Base-by-base conservation (phyloP, 306 rosid species). In the Vigna angularis region DNA sequence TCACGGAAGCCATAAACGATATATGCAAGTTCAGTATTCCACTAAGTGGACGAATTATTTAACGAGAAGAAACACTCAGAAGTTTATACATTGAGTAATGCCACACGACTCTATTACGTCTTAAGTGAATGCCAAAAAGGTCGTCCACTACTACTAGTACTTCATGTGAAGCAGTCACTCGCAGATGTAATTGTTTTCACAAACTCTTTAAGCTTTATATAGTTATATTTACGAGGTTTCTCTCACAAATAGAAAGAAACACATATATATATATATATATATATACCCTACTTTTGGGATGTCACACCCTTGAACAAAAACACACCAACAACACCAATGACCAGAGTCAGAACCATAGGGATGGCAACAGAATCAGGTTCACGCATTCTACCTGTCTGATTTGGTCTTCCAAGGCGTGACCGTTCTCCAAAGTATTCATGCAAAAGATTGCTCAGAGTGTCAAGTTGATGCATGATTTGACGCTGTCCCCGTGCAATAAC, bases 381-480 rank as follows among this genome's bases (percentile, higher is more conserved):
- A 30, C 72, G 69, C 76, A 82, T 61, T 81, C 86, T 83, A 74
- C 86, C 72, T 50, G 73, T 53, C 51, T 84, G 79, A 12, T 88
- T 87, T 22, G 79, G 45, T 84, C 89, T 91, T 63, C 77, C 97
- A 3, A 40, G 82, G 53, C 87, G 90, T 36, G 78, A 78, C 75
- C 90, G 87, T 70, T 91, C 93, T 15, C 86, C 97, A 13, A 79
- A 47, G 74, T 85, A 83, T 76, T 91, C 97, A 10, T 91, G 91
- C 82, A 93, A 81, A 76, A 91, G 89, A 78, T 86, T 95, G 89
- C 91, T 90, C 86, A 95, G 65, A 9, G 87, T 89, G 82, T 91
- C 96, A 22, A 95, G 83, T 66, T 89, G 98, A 79, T 88, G 98
- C 90, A 86, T 84, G 72, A 95, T 81, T 87, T 93, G 99, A 50